Evolutionary conservation across 768 basidiomycete species (phyloP), one percentile per base, ranked within the genome.

Genomic region (Tephrocybe rancida): DNA sequence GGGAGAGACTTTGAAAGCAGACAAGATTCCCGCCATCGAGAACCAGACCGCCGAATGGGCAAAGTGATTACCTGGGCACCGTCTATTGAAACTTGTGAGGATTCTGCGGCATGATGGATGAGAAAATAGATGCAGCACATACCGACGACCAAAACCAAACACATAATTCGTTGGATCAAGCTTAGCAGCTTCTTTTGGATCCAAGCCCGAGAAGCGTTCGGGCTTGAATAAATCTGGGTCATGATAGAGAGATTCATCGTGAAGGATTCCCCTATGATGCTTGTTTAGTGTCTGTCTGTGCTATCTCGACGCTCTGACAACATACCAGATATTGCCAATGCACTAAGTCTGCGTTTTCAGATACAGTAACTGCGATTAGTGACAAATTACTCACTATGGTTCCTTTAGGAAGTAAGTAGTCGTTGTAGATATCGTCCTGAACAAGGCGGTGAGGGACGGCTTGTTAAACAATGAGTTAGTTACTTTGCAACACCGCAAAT

Each of bases 401-500:
- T 11, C 60, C 60, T n/a, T 53, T 32, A 14, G 60, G 57, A 5
- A 61, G 43, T 18, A 48, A 34, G 22, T 54, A 56, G 37, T 34
- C 52, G 13, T 57, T 50, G 30, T 61, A 61, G n/a, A 54, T 49
- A 38, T 61, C 60, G 26, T 58, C 55, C 22, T 56, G 50, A 32
- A 61, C 47, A 14, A 59, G 47, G 14, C 57, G 57, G 27, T 61
- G 60, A 25, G 60, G 60, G 13, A 61, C 60, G 8, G 56, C 60
- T 61, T 8, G 5, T 9, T 37, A 37, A 16, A 9, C 3, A 42
- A 44, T 6, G 10, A 30, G 10, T 24, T 5, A 37, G 4, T n/a
- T n/a, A n/a, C 11, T 4, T 8, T 37, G 19, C 2, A 16, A 32
- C 11, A 19, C 34, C 5, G 38, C 2, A 0, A 16, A 18, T 35